Evolutionary conservation across 352 stramenopile genomes (phyloP).

Genomic region (Saprolegnia parasitica): DNA sequence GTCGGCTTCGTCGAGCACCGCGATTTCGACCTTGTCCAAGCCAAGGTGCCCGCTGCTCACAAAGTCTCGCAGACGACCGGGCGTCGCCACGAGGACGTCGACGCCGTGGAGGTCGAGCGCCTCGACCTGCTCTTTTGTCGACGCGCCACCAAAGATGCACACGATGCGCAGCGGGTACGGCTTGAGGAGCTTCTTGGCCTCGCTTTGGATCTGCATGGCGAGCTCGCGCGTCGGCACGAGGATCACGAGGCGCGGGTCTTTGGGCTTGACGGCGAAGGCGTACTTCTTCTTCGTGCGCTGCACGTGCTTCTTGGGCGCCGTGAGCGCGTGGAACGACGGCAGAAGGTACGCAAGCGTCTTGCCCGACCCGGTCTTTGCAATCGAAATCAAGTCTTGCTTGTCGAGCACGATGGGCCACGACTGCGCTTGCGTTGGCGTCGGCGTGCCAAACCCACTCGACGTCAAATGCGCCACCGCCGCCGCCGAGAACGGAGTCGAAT

Average conservation of each 20-base stretch:
- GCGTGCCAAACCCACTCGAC: slow-evolving; percentile 46
- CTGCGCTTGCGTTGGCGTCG: slow-evolving; percentile 83
- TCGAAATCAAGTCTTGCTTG: slow-evolving; percentile 71
- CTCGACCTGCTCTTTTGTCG: slow-evolving; percentile 90
- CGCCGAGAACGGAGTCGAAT: slow-evolving; percentile 15
- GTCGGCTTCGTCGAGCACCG: slow-evolving; percentile 95
- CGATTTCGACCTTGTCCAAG: slow-evolving; percentile 81
- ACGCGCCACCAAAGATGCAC: slow-evolving; percentile 91
- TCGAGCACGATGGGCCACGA: slow-evolving; percentile 79
- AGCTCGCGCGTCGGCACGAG: slow-evolving; percentile 98
- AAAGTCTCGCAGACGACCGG: slow-evolving; percentile 95
- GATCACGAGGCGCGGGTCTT: slow-evolving; percentile 88
- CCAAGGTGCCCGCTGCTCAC: slow-evolving; percentile 90
- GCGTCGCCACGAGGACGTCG: slow-evolving; percentile 94
- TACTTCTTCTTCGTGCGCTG: slow-evolving; percentile 27
- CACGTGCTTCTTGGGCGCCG: slow-evolving; percentile 50
- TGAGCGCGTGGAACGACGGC: slow-evolving; percentile 73
- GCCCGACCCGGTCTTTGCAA: slow-evolving; percentile 75
- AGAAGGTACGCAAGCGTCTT: slow-evolving; percentile 77
- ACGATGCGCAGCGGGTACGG: slow-evolving; percentile 84
- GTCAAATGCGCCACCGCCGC: neutral
- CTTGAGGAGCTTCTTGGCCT: slow-evolving; percentile 71
- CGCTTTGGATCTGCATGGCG: slow-evolving; percentile 94
- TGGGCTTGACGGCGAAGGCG: slow-evolving; percentile 42
- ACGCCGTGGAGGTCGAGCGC: slow-evolving; percentile 80